These are phyloP conservation scores for Umbelopsis vinacea DNA, from an alignment of 192 early-diverging fungal species.

Conservation along the genomic window DNA sequence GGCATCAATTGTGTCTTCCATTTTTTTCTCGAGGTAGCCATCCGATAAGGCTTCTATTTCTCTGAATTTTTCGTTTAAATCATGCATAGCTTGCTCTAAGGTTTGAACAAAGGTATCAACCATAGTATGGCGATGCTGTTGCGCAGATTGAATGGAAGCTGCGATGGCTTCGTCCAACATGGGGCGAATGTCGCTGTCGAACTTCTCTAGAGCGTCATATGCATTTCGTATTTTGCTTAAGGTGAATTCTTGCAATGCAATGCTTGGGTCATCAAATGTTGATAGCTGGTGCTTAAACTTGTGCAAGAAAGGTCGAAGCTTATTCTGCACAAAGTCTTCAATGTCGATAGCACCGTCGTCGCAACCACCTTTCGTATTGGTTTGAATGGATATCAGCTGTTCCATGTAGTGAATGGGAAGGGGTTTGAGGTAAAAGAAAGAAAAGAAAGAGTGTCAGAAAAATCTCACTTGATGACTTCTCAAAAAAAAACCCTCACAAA, in stretches of 20 bases:
- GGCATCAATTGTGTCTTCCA: constrained; percentile 37
- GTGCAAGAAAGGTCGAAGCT: constrained; percentile 30
- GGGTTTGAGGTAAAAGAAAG: background rate
- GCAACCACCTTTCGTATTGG: background rate
- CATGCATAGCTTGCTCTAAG: constrained; percentile 43
- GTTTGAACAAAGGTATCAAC: constrained; percentile 43
- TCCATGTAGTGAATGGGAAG: constrained; percentile 15
- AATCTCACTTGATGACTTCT: background rate
- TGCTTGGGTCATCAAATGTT: constrained; percentile 25
- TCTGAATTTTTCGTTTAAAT: constrained; percentile 53
- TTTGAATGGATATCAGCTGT: constrained; percentile 3
- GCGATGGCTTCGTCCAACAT: constrained; percentile 26
- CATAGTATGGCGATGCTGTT: constrained; percentile 30
- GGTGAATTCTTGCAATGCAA: constrained; percentile 29
- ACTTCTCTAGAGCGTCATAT: constrained; percentile 25
- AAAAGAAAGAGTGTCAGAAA: constrained; percentile 1
- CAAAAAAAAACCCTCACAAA: background rate
- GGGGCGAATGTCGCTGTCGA: constrained; percentile 23
- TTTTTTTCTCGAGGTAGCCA: constrained; percentile 18
- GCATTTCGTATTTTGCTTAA: constrained; percentile 26
- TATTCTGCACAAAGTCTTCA: constrained; percentile 33
- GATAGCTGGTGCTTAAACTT: constrained; percentile 31
- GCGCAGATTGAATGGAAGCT: constrained; percentile 7
- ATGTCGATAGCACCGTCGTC: constrained; percentile 32
- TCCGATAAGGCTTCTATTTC: constrained; percentile 42